Evolutionary conservation across 2,329 filamentous ascomycete species (phyloP), one percentile per base, ranked within the genome.

Genomic region (Clarireedia hainanense): DNA sequence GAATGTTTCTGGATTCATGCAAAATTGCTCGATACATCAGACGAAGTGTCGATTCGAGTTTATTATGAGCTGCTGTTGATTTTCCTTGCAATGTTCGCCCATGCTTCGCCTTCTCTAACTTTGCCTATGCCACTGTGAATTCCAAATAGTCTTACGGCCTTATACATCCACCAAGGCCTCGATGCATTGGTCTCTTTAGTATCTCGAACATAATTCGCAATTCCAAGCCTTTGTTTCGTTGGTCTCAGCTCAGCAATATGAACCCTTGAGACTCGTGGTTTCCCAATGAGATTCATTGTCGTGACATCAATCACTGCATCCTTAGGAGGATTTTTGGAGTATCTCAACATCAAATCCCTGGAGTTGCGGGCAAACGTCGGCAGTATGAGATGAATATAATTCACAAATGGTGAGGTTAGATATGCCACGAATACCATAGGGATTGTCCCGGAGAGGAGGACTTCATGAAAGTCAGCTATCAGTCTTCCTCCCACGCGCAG

Each of bases 381-480:
- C 1, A 91, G 75, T 23, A 80, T 79, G 50, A 94, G 73, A 69
- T 88, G 82, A 58, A 94, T 77, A 65, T 84, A 83, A 42, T 83
- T 83, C 6, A 92, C 87, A 65, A 87, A 88, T 3, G 89, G 86
- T 0, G 81, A 76, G 2, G 85, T 83, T 47, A 79, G 79, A 68
- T 83, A 86, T 37, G 79, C 75, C 23, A 89, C 76, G 64, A 84
- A 81, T 37, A 81, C 56, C 63, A 90, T 73, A 2, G 89, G 89
- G 7, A 87, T 70, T 39, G 85, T 68, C 62, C 85, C 83, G 59
- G 78, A 81, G 50, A 80, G 65, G 48, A 80, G 71, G 56, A 84
- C 83, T 86, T 50, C 5, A 60, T 12, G 37, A 48, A 30, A 57
- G 55, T 63, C 50, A 56, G 47, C 47, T 42, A 34, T 7, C 9